A percentile compares a stretch with the other conserved stretches of the same genome.
Evolutionary conservation across 2,329 filamentous ascomycete genomes (phyloP).

Genomic region (Lecanicillium sp.): DNA sequence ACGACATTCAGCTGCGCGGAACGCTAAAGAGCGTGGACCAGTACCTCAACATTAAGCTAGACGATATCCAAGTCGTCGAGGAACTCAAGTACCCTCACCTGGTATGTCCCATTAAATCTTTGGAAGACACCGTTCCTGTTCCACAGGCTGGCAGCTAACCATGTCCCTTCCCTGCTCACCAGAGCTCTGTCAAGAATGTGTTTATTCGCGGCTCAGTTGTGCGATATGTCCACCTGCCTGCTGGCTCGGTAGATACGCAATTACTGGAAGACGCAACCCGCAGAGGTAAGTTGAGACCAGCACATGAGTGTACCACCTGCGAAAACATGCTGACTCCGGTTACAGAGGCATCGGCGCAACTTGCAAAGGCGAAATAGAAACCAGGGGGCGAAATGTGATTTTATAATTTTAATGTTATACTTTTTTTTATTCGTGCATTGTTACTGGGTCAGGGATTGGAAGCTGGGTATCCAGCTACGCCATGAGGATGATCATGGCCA

Average conservation of each 20-base stretch:
- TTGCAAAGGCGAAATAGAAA: constrained; percentile 44
- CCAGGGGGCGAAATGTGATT: background rate
- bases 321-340: constrained; percentile 10
- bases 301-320: too few relatives aligned
- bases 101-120: constrained; percentile 35
- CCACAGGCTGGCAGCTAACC: background rate
- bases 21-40: constrained; percentile 96
- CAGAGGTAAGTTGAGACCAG: constrained; percentile 65
- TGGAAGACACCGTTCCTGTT: background rate
- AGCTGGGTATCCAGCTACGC: background rate
- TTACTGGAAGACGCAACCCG: constrained; percentile 86
- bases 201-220: constrained; percentile 93
- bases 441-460: background rate
- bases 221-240: constrained; percentile 83
- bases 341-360: constrained; percentile 50
- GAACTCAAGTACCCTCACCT: constrained; percentile 93
- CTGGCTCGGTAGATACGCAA: constrained; percentile 73
- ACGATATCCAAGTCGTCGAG: constrained; percentile 88
- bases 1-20: constrained; percentile 94
- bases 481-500: background rate
- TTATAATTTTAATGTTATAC: background rate
- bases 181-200: constrained; percentile 84
- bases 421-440: background rate
- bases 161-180: too few relatives aligned
- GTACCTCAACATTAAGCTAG: constrained; percentile 98